phyloP scores from a whole-genome alignment of 2,329 filamentous ascomycete species.

The Epichloe sibirici region DNA sequence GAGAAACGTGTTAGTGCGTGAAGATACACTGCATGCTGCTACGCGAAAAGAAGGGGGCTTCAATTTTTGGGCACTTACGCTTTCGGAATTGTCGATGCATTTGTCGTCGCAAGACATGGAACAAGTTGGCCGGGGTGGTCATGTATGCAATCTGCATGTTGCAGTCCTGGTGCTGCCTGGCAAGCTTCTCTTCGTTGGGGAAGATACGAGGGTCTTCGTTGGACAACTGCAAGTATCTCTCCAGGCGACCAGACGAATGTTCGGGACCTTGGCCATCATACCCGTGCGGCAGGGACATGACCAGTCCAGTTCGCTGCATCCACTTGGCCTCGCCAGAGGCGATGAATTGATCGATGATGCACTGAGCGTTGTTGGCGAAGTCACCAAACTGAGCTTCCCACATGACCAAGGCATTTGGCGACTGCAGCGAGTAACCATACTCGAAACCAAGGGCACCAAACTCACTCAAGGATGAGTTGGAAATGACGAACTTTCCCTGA shows the following conservation, averaged over 20 bases:
- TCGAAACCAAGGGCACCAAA: constrained; percentile 80
- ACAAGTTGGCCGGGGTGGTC: constrained; percentile 91
- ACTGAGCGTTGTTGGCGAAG: constrained; percentile 98
- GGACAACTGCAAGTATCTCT: constrained; percentile 92
- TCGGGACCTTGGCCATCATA: constrained; percentile 98
- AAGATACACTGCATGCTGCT: too few relatives aligned
- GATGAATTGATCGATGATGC: constrained; percentile 97
- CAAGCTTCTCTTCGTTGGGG: constrained; percentile 76
- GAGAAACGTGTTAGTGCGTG: background rate
- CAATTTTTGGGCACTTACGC: constrained; percentile 49
- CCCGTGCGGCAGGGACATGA: constrained; percentile 92
- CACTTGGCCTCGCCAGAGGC: constrained; percentile 97
- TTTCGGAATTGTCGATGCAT: constrained; percentile 99
- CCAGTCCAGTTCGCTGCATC: constrained; percentile 93
- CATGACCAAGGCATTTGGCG: constrained; percentile 93
- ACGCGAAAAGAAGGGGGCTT: background rate
- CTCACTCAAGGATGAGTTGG: constrained; percentile 77
- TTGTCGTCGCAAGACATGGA: constrained; percentile 92
- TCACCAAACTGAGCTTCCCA: constrained; percentile 99
- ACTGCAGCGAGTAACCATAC: constrained; percentile 95
- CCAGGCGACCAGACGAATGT: constrained; percentile 93
- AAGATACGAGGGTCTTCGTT: constrained; percentile 95
- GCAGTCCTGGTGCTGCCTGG: constrained; percentile 97
- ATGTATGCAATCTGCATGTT: constrained; percentile 98
- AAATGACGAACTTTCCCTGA: constrained; percentile 92